Evolutionary conservation across 2,329 filamentous ascomycete genomes (phyloP), one percentile per base, ranked within the genome.

Genomic region (Zopfia rhizophila): DNA sequence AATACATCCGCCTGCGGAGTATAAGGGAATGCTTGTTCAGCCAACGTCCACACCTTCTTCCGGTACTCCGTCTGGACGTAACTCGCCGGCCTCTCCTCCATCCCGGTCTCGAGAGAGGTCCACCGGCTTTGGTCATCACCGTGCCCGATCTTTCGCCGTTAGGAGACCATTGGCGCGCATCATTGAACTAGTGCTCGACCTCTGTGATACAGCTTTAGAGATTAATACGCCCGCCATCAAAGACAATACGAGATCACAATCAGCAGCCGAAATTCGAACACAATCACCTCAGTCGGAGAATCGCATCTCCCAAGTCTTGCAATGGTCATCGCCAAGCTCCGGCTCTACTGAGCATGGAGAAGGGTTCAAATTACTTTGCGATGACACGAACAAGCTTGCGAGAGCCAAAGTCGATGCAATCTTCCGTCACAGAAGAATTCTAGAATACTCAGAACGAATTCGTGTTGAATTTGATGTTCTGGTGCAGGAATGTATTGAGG

Each of bases 261-360:
- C 83, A 27, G 73, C 75, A 6, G 87, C 89, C 36, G 91, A 96
- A 53, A 86, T 97, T 53, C 86, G 93, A 33, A 96, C 93, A 0
- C 89, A 97, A 66, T 99, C 94, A 4, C 94, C 94, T 0, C 90
- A 97, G 65, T 99, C 95, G 0, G 94, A 99, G 68, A 94, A 90
- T 30, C 87, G 93, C 22, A 95, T 97, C 59, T 89, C 90, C 1
- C 94, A 99, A 70, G 92, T 99, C 5, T 72, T 95, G 57, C 91
- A 97, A 68, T 99, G 95, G 94, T 91, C 96, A 65, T 96, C 93
- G 4, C 94, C 94, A 1, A 92, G 90, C 61, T 89, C 88, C 37
- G 93, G 93, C 63, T 94, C 91, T 0, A 75, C 96, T 12, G 94
- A 99, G 53, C 91, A 97, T 68, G 93, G 97, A 67, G 90, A 95